Conservation (phyloP, 495 filamentous ascomycete genomes). For the Astrothelium subdiscretum region DNA sequence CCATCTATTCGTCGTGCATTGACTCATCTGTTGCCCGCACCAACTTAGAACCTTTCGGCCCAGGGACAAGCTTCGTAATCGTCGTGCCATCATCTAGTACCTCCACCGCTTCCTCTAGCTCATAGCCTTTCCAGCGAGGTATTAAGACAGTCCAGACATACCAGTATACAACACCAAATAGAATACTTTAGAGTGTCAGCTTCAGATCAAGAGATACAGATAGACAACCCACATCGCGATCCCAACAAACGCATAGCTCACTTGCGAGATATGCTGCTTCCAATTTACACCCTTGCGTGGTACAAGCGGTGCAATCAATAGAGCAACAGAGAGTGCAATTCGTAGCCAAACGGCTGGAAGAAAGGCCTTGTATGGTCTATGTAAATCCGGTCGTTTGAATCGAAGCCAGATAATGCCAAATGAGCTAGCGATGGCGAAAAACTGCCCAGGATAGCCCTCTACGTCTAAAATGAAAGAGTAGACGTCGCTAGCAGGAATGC, state of each 20-base stretch:
- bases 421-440: conserved; percentile 47
- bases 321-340: conserved; percentile 34
- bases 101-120: conserved; percentile 46
- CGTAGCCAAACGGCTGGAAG: conserved; percentile 38
- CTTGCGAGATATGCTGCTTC: conserved; percentile 53
- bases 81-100: conserved; percentile 48
- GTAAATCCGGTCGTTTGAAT: conserved; percentile 45
- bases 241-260: conserved; percentile 62
- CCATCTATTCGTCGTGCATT: conserved; percentile 4
- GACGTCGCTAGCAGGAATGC: conserved; percentile 50
- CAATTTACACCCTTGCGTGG: conserved; percentile 37
- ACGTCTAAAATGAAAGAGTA: conserved; percentile 67
- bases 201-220: conserved; percentile 7
- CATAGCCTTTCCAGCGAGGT: conserved; percentile 47
- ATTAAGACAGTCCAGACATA: conserved; percentile 55
- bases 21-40: neutral
- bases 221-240: conserved; percentile 48
- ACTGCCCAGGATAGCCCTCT: conserved; percentile 55
- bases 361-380: conserved; percentile 62
- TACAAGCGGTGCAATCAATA: conserved; percentile 45
- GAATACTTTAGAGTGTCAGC: conserved; percentile 33
- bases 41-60: conserved; percentile 11
- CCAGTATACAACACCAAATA: conserved; percentile 58
- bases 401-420: conserved; percentile 53
- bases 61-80: conserved; percentile 43